Evolutionary conservation across 257 asterid genomes (phyloP), one percentile per base, ranked within the genome.

Genomic region (Plantago major): DNA sequence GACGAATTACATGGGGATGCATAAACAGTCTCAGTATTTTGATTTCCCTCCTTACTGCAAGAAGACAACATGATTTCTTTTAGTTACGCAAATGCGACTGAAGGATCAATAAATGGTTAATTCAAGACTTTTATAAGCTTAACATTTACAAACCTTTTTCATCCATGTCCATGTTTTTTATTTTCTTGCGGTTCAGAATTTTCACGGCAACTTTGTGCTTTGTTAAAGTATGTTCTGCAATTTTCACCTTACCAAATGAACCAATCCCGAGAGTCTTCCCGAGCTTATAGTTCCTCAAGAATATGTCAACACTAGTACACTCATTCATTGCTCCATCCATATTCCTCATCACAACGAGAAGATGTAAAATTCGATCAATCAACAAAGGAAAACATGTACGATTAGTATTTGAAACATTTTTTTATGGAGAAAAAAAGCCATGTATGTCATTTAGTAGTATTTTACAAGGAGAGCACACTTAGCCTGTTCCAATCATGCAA

Each of bases 191-290:
- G 58, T 90, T 90, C 60, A 90, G 96, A 71, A 90, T 90, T 87
- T 90, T 90, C 67, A 90, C 85, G 56, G 96, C 96, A 55, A 87
- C 97, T 74, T 90, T 90, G 62, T 87, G 96, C 38, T 91, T 88
- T 0, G 97, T 90, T 74, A 81, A 58, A 37, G 78, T 76, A 81
- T 90, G 97, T 68, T 84, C 95, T 6, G 97, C 97, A 64, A 87
- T 81, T 76, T 83, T 87, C 40, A 90, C 97, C 76, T 87, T 90
- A 42, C 96, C 97, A 16, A 90, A 90, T 9, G 97, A 84, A 61
- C 97, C 97, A 28, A 87, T 87, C 30, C 97, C 97, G 58, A 90
- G 90, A 42, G 97, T 90, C 75, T 90, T 87, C 70, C 95, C 95
- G 13, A 90, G 95, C 81, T 90, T 90, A 63, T 90, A 90, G 88